A percentile compares a stretch with the other conserved stretches of the same genome.
phyloP scores from a whole-genome alignment of 1,284 basidiomycete genomes.

The Apiotrichum gamsii region DNA sequence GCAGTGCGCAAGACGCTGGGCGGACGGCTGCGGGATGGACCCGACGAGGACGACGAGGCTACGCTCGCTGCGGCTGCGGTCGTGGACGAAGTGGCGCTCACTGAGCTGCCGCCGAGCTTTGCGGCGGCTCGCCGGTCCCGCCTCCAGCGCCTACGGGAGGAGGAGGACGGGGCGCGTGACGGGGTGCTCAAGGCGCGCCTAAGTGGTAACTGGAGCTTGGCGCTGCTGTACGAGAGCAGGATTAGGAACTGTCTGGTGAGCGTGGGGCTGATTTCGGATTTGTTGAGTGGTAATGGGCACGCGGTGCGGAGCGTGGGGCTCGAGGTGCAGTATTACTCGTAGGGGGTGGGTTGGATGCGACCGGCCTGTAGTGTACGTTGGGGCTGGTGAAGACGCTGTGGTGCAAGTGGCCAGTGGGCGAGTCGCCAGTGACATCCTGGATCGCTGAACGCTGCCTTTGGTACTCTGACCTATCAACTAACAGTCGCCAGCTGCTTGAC shows the following conservation, averaged over 20 bases:
- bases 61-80: conserved; percentile 9
- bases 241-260: conserved; percentile 82
- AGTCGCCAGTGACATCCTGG: no score
- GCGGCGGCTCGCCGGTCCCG: no score
- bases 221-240: conserved; percentile 91
- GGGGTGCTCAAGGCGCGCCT: conserved; percentile 85
- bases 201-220: conserved; percentile 79
- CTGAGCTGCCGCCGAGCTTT: no score
- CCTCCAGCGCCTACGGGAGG: neutral
- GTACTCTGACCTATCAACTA: no score
- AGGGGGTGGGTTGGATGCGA: neutral
- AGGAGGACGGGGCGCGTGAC: conserved; percentile 31
- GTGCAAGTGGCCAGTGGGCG: no score
- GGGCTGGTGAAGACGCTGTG: no score
- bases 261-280: conserved; percentile 78
- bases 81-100: conserved; percentile 10
- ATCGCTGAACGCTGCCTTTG: no score
- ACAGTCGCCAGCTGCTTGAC: no score
- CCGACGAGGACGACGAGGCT: neutral
- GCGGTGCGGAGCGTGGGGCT: conserved; percentile 82
- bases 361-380: no score
- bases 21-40: conserved; percentile 9
- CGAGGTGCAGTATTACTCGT: conserved; percentile 78
- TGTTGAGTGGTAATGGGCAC: conserved; percentile 65
- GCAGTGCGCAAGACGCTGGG: conserved; percentile 11